Base-by-base conservation (phyloP, 495 filamentous ascomycete species). In the Cetradonia linearis region DNA sequence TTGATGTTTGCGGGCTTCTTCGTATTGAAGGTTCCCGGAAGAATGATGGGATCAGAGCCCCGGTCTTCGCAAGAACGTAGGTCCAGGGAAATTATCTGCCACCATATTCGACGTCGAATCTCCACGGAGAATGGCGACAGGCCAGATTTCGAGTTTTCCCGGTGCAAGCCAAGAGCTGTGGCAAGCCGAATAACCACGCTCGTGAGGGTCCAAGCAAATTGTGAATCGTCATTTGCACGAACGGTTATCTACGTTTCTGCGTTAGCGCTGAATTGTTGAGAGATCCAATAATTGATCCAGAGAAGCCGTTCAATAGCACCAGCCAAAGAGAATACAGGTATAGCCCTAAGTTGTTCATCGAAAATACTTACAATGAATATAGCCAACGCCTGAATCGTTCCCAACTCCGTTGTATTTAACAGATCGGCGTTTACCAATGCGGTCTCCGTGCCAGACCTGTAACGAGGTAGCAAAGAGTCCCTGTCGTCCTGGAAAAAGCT, bases 81-180 rank as follows among this genome's bases (percentile, higher is more conserved):
- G 63, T 93, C 89, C 14, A 93, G 69, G 11, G 88, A 74, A 65
- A 84, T 84, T 5, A 93, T 76, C 37, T 86, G 82, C 81, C 86
- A 90, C 83, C 88, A 93, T 6, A 91, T 67, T 0, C 89, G 77
- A 36, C 89, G 77, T 31, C 88, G 77, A 74, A 90, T 86, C 65
- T 93, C 89, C n/a, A 69, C 70, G 13, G 78, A 65, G 52, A 78
- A 78, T 10, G 70, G 59, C 20, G 71, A 67, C 8, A 78, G 66
- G 9, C 69, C 68, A 16, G 68, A 65, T 16, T 63, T 62, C 18
- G 68, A 66, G 59, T 67, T 62, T 16, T 64, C 62, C 44, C 84
- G 76, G 70, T 88, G 85, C 13, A 88, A 75, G 11, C 83, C 83
- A 27, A 87, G 78, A 11, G 83, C 83, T 63, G 78, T 78, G 18